A percentile compares a stretch with the other conserved stretches of the same genome.
Evolutionary conservation across 2,329 filamentous ascomycete species (phyloP).

Genomic region (Cryphonectria carpinicola): DNA sequence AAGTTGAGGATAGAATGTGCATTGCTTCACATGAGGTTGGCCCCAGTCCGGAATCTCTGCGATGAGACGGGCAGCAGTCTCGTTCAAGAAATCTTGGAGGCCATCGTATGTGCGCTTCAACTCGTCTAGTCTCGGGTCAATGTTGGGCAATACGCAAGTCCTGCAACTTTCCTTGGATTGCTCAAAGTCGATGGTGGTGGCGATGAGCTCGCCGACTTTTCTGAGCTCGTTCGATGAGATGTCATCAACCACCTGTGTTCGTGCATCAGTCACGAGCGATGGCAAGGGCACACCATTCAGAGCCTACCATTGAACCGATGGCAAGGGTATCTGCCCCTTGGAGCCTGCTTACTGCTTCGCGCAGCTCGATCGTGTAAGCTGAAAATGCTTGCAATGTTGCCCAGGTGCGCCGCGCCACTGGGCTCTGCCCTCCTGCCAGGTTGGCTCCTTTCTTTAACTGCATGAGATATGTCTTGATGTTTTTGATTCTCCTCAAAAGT

Average conservation of each 20-base stretch:
- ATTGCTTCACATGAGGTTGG: constrained; percentile 63
- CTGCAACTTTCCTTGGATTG: constrained; percentile 71
- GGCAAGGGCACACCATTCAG: constrained; percentile 1
- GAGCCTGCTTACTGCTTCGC: constrained; percentile 64
- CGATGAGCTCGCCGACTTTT: constrained; percentile 71
- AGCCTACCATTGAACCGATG: constrained; percentile 57
- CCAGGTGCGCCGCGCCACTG: constrained; percentile 73
- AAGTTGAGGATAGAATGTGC: constrained; percentile 88
- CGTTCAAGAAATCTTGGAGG: constrained; percentile 72
- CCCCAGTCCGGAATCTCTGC: constrained; percentile 64
- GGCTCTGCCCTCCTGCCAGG: constrained; percentile 48
- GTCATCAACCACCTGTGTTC: constrained; percentile 56
- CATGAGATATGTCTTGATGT: constrained; percentile 70
- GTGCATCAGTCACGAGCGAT: constrained; percentile 15
- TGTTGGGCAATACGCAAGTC: constrained; percentile 71
- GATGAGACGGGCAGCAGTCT: constrained; percentile 68
- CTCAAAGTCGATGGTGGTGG: constrained; percentile 78
- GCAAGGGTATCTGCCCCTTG: constrained; percentile 54
- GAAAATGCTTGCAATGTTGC: constrained; percentile 72
- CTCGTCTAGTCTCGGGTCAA: constrained; percentile 76
- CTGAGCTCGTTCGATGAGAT: constrained; percentile 65
- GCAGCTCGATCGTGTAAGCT: constrained; percentile 70
- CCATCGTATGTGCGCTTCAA: constrained; percentile 79
- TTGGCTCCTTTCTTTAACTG: constrained; percentile 80
- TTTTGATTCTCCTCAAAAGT: constrained; percentile 72